Percentiles rank a stretch among this genome's conserved stretches.
Conservation (phyloP, 768 basidiomycete species). For the Termitomyces sp. region DNA sequence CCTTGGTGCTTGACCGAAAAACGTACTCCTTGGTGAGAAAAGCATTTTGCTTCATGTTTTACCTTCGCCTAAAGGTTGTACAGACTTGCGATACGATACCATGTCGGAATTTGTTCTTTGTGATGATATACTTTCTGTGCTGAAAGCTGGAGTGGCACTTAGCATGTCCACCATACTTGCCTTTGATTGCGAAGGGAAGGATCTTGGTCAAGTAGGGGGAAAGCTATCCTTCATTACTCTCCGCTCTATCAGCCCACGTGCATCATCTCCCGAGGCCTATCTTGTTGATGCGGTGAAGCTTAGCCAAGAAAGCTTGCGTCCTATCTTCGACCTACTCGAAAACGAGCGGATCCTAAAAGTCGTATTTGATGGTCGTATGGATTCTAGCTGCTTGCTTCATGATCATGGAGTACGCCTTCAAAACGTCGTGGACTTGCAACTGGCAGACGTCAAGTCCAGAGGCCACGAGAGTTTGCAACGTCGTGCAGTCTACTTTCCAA, state of each 20-base stretch:
- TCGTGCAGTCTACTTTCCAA: neutral
- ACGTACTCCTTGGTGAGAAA: neutral
- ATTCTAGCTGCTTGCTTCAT: conserved; percentile 13
- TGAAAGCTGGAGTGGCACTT: neutral
- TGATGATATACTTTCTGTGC: neutral
- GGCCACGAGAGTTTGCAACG: neutral
- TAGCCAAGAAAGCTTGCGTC: neutral
- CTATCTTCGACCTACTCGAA: conserved; percentile 11
- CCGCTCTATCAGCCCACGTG: conserved; percentile 1
- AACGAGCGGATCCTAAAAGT: conserved; percentile 7
- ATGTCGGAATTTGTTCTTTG: conserved; percentile 1
- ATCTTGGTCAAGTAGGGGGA: conserved; percentile 6
- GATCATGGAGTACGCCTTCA: conserved; percentile 3
- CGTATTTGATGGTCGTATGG: conserved; percentile 15
- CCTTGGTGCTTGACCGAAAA: neutral
- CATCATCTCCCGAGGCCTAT: neutral
- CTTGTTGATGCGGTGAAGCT: conserved; percentile 11
- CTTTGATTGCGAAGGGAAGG: conserved; percentile 12
- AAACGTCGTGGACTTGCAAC: conserved; percentile 13
- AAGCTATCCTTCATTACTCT: conserved; percentile 10
- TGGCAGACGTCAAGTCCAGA: conserved; percentile 12
- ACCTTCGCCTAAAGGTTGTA: neutral
- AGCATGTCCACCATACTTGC: neutral
- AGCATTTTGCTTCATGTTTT: neutral
- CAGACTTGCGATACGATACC: neutral